These are phyloP conservation scores for Anthostomella pinea DNA, from an alignment of 2,329 filamentous ascomycete genomes.

Conservation along the genomic window DNA sequence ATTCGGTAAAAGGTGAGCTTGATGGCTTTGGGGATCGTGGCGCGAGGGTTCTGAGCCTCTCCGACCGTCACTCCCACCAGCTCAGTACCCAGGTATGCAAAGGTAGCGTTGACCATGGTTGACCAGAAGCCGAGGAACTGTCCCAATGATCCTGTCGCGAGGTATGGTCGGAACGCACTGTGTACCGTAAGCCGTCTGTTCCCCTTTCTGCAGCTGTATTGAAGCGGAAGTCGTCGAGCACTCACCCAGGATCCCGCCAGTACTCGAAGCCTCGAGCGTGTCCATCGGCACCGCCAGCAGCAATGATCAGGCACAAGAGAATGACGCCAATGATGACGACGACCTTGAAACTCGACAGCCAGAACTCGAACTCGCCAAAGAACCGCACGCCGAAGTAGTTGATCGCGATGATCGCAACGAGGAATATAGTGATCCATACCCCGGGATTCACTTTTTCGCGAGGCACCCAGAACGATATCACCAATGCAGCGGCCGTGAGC, in stretches of 20 bases:
- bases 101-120: constrained; percentile 72
- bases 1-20: constrained; percentile 81
- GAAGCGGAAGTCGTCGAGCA: too few relatives aligned
- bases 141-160: constrained; percentile 42
- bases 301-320: constrained; percentile 61
- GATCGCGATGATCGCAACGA: constrained; percentile 60
- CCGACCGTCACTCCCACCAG: constrained; percentile 76
- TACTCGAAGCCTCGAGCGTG: constrained; percentile 64
- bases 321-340: constrained; percentile 65
- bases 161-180: constrained; percentile 49
- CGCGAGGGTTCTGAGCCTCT: constrained; percentile 75
- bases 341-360: constrained; percentile 66
- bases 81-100: constrained; percentile 76
- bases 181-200: constrained; percentile 1
- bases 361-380: constrained; percentile 65
- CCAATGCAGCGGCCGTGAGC: constrained; percentile 73
- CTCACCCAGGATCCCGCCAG: constrained; percentile 59
- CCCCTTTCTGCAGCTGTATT: too few relatives aligned
- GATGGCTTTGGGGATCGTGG: constrained; percentile 74
- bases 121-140: constrained; percentile 65
- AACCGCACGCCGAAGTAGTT: constrained; percentile 69
- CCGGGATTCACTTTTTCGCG: constrained; percentile 68
- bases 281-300: constrained; percentile 61
- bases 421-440: constrained; percentile 73
- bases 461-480: constrained; percentile 74